Evolutionary conservation across 352 stramenopile species (phyloP).

Genomic region (Phytopythium chamaehyphon): DNA sequence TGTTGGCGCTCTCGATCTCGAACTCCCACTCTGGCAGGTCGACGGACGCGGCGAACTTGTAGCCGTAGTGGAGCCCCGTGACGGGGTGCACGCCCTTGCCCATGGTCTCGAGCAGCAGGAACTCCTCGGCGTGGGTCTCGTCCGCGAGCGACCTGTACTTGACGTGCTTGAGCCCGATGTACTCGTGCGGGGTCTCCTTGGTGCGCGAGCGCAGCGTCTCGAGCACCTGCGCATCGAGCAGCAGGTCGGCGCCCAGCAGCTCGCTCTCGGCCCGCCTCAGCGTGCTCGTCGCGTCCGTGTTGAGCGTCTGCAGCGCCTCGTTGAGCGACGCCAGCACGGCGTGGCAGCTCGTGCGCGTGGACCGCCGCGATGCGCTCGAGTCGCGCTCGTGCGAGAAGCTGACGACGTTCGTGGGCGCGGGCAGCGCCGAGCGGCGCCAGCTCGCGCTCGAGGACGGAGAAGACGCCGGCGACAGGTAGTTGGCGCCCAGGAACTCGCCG

Average conservation of each 20-base stretch:
- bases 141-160: slow-evolving; percentile 63
- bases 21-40: slow-evolving; percentile 44
- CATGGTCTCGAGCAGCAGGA: slow-evolving; percentile 54
- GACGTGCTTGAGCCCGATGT: slow-evolving; percentile 75
- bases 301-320: slow-evolving; percentile 53
- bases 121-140: slow-evolving; percentile 54
- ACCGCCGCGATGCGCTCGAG: slow-evolving; percentile 37
- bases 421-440: slow-evolving; percentile 31
- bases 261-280: slow-evolving; percentile 56
- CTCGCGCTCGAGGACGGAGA: slow-evolving; percentile 25
- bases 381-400: slow-evolving; percentile 40
- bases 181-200: slow-evolving; percentile 67
- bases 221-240: slow-evolving; percentile 66
- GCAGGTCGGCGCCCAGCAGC: slow-evolving; percentile 43
- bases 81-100: slow-evolving; percentile 42
- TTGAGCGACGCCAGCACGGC: slow-evolving; percentile 49
- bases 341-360: slow-evolving; percentile 49
- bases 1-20: slow-evolving; percentile 37
- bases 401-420: slow-evolving; percentile 37
- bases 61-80: slow-evolving; percentile 40
- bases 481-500: slow-evolving; percentile 8
- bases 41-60: slow-evolving; percentile 56
- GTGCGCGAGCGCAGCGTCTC: slow-evolving; percentile 62
- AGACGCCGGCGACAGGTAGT: slow-evolving; percentile 8
- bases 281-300: slow-evolving; percentile 44